A percentile compares a stretch with the other conserved stretches of the same genome.
These are phyloP conservation scores for Globisporangium abappressorium DNA, from an alignment of 352 stramenopile genomes.

Conservation along the genomic window DNA sequence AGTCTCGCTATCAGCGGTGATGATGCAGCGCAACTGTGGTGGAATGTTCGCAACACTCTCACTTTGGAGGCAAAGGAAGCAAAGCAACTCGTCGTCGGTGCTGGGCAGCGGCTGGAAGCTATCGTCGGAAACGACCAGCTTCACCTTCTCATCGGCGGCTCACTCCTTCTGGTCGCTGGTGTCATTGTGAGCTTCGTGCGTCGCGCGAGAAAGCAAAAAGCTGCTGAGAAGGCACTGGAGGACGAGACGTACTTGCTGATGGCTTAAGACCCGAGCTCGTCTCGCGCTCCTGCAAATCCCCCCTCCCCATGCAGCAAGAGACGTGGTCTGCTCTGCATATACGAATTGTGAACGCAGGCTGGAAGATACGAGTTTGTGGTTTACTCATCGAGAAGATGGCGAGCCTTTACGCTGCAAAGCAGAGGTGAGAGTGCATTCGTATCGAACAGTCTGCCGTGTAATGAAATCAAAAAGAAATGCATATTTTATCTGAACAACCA, in stretches of 20 bases:
- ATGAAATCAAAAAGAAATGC: too few relatives aligned
- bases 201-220: constrained; percentile 10
- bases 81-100: background rate
- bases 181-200: constrained; percentile 1
- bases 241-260: constrained; percentile 11
- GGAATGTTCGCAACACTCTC: background rate
- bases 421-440: too few relatives aligned
- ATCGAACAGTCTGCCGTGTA: too few relatives aligned
- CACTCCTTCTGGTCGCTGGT: constrained; percentile 3
- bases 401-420: too few relatives aligned
- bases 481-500: too few relatives aligned
- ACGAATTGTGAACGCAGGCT: too few relatives aligned
- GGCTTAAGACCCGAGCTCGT: too few relatives aligned
- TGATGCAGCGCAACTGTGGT: constrained; percentile 1
- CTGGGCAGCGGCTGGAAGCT: background rate
- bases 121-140: constrained; percentile 7
- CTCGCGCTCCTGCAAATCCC: too few relatives aligned
- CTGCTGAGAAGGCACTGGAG: constrained; percentile 3
- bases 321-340: too few relatives aligned
- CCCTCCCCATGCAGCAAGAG: too few relatives aligned
- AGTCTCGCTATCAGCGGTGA: background rate
- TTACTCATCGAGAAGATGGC: too few relatives aligned
- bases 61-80: constrained; percentile 7
- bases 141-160: constrained; percentile 3
- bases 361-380: too few relatives aligned